Base-by-base conservation (phyloP, 2,329 filamentous ascomycete genomes). In the Acrocalymma vagum region DNA sequence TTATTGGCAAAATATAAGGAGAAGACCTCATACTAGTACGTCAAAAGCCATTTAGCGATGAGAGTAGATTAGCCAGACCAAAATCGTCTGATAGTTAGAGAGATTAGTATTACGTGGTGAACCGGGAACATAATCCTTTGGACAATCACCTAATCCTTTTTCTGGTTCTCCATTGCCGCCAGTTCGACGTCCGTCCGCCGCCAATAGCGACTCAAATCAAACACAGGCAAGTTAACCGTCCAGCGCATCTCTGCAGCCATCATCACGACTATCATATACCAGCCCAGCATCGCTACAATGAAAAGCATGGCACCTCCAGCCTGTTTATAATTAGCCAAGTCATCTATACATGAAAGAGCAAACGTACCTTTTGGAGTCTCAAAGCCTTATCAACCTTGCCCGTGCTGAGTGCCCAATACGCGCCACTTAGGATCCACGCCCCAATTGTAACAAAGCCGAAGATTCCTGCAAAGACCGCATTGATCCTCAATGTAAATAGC, bases 201-300 rank as follows among this genome's bases (percentile, higher is more conserved):
- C 78, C 78, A 80, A 38, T 77, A 74, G 29, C 72, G 74, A 34
- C 71, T 78, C 9, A 81, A 64, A 48, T 80, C 78, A 4, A 77
- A 76, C 1, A 81, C 75, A 0, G 78, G 78, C 3, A 79, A 65
- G 18, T 67, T 74, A 24, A 79, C 45, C 0, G 72, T 71, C 37
- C 79, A 72, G 4, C 76, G 67, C 75, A 80, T 79, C 63, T 81
- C 78, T 3, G 72, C 75, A 1, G 73, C 72, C 74, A 80, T 79
- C 42, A 80, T 79, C 5, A 78, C 77, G 32, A 79, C 72, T 8
- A 74, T 73, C 63, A 79, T 77, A 45, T 80, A 80, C 74, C 77
- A 81, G 1, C 78, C 78, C 4, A 80, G 50, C 0, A 72, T 15
- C 0, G 71, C 76, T 1, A 78, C 74, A 1, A 78, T 60, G 41